These are phyloP conservation scores for Penicillium paxilli DNA, from an alignment of 495 filamentous ascomycete genomes.

Conservation along the genomic window DNA sequence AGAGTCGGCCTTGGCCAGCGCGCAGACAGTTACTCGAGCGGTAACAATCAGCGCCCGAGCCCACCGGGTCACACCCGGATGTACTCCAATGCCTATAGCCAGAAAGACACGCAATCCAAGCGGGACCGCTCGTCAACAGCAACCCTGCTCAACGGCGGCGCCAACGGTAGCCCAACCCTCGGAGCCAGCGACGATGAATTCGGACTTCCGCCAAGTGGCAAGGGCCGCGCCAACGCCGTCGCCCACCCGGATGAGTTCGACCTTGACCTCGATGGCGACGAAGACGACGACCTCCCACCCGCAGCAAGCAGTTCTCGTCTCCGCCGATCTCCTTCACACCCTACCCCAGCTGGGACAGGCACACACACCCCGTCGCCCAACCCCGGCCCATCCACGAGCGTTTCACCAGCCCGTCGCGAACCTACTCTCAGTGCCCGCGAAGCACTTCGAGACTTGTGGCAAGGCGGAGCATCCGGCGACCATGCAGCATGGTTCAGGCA, in stretches of 20 bases:
- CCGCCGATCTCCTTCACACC: slow-evolving; percentile 57
- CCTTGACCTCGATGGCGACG: slow-evolving; percentile 39
- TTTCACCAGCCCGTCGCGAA: slow-evolving; percentile 33
- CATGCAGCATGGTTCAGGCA: slow-evolving; percentile 90
- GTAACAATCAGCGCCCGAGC: slow-evolving; percentile 51
- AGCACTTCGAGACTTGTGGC: slow-evolving; percentile 71
- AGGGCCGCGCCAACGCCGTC: slow-evolving; percentile 59
- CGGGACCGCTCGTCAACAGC: slow-evolving; percentile 44
- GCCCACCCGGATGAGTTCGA: slow-evolving; percentile 55
- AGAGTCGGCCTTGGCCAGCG: slow-evolving; percentile 31
- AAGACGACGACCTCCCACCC: slow-evolving; percentile 54
- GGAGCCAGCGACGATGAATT: slow-evolving; percentile 53
- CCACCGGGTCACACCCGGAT: slow-evolving; percentile 47
- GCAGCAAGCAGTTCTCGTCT: slow-evolving; percentile 44
- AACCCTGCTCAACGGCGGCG: slow-evolving; percentile 35
- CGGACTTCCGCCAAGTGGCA: slow-evolving; percentile 46
- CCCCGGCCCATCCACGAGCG: slow-evolving; percentile 18
- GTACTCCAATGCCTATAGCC: slow-evolving; percentile 62
- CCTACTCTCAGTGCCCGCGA: slow-evolving; percentile 53
- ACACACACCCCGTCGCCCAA: slow-evolving; percentile 19
- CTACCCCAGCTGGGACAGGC: slow-evolving; percentile 13
- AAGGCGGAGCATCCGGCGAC: slow-evolving; percentile 74
- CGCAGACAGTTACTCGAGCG: slow-evolving; percentile 53
- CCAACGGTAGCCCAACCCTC: slow-evolving; percentile 46
- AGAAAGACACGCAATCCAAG: slow-evolving; percentile 35